These are phyloP conservation scores for Westerdykella aurantiaca DNA, from an alignment of 2,329 filamentous ascomycete genomes.

Conservation along the genomic window DNA sequence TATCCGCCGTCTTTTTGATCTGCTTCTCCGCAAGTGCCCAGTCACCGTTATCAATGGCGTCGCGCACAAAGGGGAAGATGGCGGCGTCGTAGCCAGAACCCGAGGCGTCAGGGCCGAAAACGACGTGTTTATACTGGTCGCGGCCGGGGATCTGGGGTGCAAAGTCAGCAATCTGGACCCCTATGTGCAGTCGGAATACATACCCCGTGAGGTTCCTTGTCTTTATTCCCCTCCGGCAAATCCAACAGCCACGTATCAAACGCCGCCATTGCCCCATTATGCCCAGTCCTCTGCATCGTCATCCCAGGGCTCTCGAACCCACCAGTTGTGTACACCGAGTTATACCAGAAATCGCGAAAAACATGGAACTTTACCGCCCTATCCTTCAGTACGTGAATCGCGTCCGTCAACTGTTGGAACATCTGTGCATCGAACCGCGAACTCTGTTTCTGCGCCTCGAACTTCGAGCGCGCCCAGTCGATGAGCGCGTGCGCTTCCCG, in stretches of 20 bases:
- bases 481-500: conserved; percentile 61
- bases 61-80: conserved; percentile 78
- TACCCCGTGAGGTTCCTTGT: conserved; percentile 53
- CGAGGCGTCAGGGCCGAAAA: conserved; percentile 70
- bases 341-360: conserved; percentile 76
- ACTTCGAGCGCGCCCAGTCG: conserved; percentile 48
- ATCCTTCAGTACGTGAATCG: conserved; percentile 55
- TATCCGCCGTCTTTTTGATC: conserved; percentile 64
- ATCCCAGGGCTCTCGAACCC: conserved; percentile 71
- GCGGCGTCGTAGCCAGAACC: conserved; percentile 63
- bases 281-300: conserved; percentile 61
- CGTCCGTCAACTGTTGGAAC: conserved; percentile 56
- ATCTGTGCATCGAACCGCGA: conserved; percentile 42
- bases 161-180: conserved; percentile 6
- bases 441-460: conserved; percentile 42
- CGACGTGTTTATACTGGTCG: conserved; percentile 87
- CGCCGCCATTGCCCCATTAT: conserved; percentile 70
- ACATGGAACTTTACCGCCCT: conserved; percentile 61
- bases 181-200: conserved; percentile 33
- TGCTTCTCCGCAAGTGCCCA: conserved; percentile 63
- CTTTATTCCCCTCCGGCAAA: conserved; percentile 51
- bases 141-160: conserved; percentile 60
- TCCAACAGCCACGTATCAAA: conserved; percentile 86
- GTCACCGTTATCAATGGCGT: conserved; percentile 66
- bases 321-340: conserved; percentile 61